Base-by-base conservation (phyloP, 1,139 yeast species). In the Taiozyma sp. region DNA sequence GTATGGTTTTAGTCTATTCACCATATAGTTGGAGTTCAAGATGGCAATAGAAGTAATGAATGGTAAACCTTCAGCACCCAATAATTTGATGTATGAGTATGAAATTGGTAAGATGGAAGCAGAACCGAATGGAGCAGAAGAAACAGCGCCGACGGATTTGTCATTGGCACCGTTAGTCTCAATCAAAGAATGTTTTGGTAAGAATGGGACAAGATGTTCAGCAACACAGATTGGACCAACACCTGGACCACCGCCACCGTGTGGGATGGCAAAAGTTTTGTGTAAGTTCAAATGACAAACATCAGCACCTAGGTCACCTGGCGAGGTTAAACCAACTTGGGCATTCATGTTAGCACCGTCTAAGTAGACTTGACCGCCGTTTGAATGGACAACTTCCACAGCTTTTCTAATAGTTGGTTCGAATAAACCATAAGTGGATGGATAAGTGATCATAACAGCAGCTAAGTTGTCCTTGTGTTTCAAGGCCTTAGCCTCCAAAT, bases 291-390 rank as follows among this genome's bases (percentile, higher is more conserved):
- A 79, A 66, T 93, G 99, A 71, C 99, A 93, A 45, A 93, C 98
- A 71, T 93, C 99, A n/a, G 98, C 98, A 49, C 97, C 98, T 62
- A 93, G 76, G 66, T 90, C 97, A 53, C 98, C 99, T 16, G 99
- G 99, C 13, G 96, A 88, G 0, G 98, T 93, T 56, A 93, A 77
- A 29, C 99, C 99, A 50, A 93, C 96, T 71, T 93, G 99, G 0
- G 99, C 99, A 68, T 93, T 93, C 99, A 93, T 93, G 71, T 93
- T 93, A 54, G 99, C 99, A 67, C 99, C 99, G 70, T 93, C 99
- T 72, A 93, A 77, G 72, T 93, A 93, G 32, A 93, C 98, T 69
- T 91, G 96, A 39, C 98, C 99, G 52, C 99, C 99, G 62, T 83
- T 69, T 40, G 71, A 64, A 69, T 93, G 99, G 40, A 93, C 90